Base-by-base conservation (phyloP, 1,284 basidiomycete species). In the Papiliotrema terrestris region DNA sequence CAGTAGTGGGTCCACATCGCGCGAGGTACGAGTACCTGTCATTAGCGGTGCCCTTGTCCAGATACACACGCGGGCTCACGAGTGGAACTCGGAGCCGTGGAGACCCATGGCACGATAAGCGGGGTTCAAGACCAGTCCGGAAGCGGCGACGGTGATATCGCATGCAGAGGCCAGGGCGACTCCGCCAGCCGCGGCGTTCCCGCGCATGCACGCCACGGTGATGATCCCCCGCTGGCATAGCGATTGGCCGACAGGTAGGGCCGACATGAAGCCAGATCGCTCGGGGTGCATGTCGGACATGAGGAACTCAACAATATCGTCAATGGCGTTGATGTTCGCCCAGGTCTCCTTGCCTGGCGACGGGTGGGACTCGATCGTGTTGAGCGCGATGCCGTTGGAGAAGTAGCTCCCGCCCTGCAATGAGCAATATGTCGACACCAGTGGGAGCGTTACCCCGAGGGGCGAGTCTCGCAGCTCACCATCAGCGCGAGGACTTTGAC, bases 131-230 rank as follows among this genome's bases (percentile, higher is more conserved):
- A 79, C 77, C 9, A 74, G 78, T 8, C 64, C 66, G 44, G 74
- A 69, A 1, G 69, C 63, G 20, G 70, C 73, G 2, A 78, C 61
- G 20, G 77, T 75, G 17, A 78, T 62, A 62, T 79, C 78, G 38
- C 75, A 77, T 1, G 72, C 75, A 6, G 78, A 75, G 1, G 78
- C 78, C 39, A 80, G 61, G 2, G 79, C 79, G 11, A 80, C 74
- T 22, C 79, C 79, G 5, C 78, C 79, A 2, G 79, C 79, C 20
- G 78, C 78, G 1, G 78, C 78, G 60, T 80, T 80, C 22, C 77
- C 78, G 9, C 76, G 65, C 19, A 80, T 56, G 45, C 78, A 78
- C 0, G 78, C 72, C 26, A 80, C 68, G 1, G 78, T 80, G n/a
- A 75, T 59, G 45, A 80, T 72, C 2, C 74, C 76, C 15, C 77